Evolutionary conservation across 116 monocot species (phyloP).

Genomic region (Papilionanthe hybrid): DNA sequence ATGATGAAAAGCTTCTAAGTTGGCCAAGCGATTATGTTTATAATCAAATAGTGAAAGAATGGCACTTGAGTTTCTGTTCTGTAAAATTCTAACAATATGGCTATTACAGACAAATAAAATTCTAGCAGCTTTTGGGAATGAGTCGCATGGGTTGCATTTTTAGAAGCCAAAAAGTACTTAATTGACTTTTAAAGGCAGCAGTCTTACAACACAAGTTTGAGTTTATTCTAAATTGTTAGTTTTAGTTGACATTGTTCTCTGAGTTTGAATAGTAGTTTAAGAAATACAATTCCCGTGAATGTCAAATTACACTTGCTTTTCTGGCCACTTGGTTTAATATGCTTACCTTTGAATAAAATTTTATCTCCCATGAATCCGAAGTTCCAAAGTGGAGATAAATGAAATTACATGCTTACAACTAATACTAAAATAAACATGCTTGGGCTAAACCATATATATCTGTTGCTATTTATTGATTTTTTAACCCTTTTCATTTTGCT

Average conservation of each 20-base stretch:
- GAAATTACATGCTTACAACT: neutral
- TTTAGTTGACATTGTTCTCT: neutral
- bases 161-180: neutral
- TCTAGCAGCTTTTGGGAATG: neutral
- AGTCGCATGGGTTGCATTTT: neutral
- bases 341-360: too few species aligned
- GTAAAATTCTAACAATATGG: neutral
- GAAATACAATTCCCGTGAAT: too few species aligned
- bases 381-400: neutral
- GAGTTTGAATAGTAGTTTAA: too few species aligned
- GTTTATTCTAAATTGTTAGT: neutral
- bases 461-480: neutral
- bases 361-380: neutral
- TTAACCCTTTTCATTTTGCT: neutral
- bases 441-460: neutral
- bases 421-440: neutral
- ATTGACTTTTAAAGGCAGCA: neutral
- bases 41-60: neutral
- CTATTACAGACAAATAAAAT: neutral
- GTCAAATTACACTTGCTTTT: too few species aligned
- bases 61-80: neutral
- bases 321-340: too few species aligned
- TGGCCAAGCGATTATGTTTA: neutral
- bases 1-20: neutral
- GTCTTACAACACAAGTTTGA: neutral